A percentile compares a stretch with the other conserved stretches of the same genome.
Conservation (phyloP, 805 yeast genomes). For the Monosporozyma aerobia region DNA sequence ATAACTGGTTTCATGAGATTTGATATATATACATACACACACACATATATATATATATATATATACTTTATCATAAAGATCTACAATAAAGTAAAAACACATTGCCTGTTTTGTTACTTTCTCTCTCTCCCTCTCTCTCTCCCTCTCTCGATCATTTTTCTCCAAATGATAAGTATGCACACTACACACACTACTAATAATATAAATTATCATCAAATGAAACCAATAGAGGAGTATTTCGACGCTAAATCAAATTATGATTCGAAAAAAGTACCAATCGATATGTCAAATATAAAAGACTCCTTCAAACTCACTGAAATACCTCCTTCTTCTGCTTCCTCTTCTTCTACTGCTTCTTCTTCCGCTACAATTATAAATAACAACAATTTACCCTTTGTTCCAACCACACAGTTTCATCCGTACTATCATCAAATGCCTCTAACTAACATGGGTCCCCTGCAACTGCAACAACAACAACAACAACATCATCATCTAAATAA, state of each 20-base stretch:
- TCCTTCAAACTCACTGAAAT: not conserved
- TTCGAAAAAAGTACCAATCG: not conserved
- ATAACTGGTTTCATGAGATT: no score
- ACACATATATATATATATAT: not conserved
- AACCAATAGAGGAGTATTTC: not conserved
- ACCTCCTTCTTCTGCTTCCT: not conserved
- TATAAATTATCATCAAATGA: no score
- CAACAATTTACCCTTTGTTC: not conserved
- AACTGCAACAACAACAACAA: not conserved
- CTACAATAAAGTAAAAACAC: no score
- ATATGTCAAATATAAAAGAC: not conserved
- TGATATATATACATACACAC: no score
- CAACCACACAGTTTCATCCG: not conserved
- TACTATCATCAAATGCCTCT: not conserved
- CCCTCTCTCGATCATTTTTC: no score
- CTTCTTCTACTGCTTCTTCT: no score
- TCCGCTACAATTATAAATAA: not conserved
- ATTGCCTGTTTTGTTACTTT: not conserved
- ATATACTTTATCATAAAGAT: no score
- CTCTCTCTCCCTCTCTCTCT: no score
- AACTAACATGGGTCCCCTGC: not conserved
- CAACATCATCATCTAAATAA: not conserved
- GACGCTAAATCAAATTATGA: not conserved
- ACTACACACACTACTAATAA: not conserved
- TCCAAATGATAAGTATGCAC: not conserved